A percentile compares a stretch with the other conserved stretches of the same genome.
These are phyloP conservation scores for Thelonectria rubi DNA, from an alignment of 2,329 filamentous ascomycete genomes.

Conservation along the genomic window DNA sequence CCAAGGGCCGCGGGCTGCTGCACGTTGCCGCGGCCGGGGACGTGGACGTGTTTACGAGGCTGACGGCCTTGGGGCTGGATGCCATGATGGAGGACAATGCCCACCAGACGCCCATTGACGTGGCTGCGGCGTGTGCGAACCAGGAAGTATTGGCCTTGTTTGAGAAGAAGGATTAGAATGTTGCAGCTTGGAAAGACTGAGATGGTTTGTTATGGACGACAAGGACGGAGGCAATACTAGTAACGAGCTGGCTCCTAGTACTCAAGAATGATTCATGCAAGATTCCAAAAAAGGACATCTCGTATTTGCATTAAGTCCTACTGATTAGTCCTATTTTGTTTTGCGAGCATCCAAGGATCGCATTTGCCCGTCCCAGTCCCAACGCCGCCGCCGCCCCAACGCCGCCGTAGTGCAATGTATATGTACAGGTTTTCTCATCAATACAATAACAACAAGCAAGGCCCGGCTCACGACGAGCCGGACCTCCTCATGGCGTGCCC, in stretches of 20 bases:
- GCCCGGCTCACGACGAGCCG: not conserved
- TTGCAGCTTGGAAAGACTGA: not conserved
- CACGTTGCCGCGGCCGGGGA: slow-evolving; percentile 41
- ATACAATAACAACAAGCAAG: not conserved
- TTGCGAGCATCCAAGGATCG: not conserved
- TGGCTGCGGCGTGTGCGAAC: slow-evolving; percentile 45
- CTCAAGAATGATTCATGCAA: not conserved
- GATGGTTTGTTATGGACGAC: not conserved
- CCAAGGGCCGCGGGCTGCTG: slow-evolving; percentile 41
- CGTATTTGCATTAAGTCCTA: not conserved
- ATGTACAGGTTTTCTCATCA: slow-evolving; percentile 1
- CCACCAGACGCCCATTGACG: slow-evolving; percentile 46
- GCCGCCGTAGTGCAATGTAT: not conserved
- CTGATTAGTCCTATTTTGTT: not conserved
- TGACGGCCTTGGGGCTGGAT: slow-evolving; percentile 44
- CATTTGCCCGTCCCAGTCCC: not conserved
- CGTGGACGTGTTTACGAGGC: slow-evolving; percentile 33
- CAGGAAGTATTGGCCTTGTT: slow-evolving; percentile 43
- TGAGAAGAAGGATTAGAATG: slow-evolving; percentile 29
- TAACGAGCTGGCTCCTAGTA: too few species aligned
- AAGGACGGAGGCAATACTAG: not conserved
- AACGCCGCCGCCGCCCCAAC: slow-evolving; percentile 1
- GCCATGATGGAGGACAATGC: slow-evolving; percentile 41
- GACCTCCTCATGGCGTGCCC: slow-evolving; percentile 55
- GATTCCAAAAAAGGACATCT: not conserved